These are phyloP conservation scores for Polytrichum commune DNA, from an alignment of 225 moss, liverwort and hornwort species.

Conservation along the genomic window DNA sequence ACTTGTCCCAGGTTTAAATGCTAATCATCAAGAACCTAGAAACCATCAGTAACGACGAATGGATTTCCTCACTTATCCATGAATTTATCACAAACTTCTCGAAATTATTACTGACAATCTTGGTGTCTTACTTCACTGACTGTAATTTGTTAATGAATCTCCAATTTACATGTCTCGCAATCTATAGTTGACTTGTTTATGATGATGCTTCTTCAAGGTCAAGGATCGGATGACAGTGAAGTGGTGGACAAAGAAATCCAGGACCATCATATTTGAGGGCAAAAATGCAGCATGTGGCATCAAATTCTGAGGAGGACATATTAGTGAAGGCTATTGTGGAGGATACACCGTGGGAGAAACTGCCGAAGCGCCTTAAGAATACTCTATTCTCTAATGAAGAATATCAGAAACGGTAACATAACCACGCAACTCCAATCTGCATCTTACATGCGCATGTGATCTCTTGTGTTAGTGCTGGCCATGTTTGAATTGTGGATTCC, in stretches of 20 bases:
- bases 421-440: too few relatives aligned
- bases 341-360: constrained; percentile 74
- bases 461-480: too few relatives aligned
- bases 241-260: neutral
- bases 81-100: too few relatives aligned
- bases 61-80: too few relatives aligned
- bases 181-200: neutral
- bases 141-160: neutral
- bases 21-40: neutral
- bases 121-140: too few relatives aligned
- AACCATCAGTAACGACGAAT: neutral
- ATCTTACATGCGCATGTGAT: too few relatives aligned
- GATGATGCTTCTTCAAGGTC: neutral
- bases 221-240: constrained; percentile 8
- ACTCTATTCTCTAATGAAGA: constrained; percentile 62
- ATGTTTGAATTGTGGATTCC: too few relatives aligned
- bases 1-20: neutral
- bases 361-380: constrained; percentile 70
- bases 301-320: constrained; percentile 72
- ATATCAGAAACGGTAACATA: constrained; percentile 64
- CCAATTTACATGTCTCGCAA: neutral
- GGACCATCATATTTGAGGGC: constrained; percentile 5
- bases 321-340: constrained; percentile 65
- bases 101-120: too few relatives aligned
- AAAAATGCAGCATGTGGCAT: constrained; percentile 62